phyloP scores from a whole-genome alignment of 306 rosid species.

The Casuarina glauca region DNA sequence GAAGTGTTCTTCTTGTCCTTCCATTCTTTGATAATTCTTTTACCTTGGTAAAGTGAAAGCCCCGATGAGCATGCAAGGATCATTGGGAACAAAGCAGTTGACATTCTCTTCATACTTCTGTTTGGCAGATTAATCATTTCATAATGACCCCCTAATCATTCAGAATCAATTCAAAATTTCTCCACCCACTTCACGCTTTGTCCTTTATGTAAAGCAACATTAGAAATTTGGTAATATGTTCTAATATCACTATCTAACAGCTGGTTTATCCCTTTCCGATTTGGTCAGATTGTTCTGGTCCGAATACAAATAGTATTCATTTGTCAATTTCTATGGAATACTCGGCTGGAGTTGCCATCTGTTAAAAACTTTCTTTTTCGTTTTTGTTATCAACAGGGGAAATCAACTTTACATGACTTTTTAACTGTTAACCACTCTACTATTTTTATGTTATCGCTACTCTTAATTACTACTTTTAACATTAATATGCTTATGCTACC shows the following conservation, averaged over 20 bases:
- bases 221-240: constrained; percentile 2
- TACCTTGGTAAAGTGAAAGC: background rate
- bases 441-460: no score
- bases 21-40: no score
- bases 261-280: background rate
- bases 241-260: background rate
- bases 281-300: background rate
- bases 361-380: background rate
- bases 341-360: background rate
- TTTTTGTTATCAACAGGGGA: background rate
- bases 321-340: background rate
- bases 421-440: no score
- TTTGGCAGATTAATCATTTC: background rate
- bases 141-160: background rate
- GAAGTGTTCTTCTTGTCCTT: no score
- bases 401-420: no score
- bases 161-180: constrained; percentile 13
- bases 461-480: no score
- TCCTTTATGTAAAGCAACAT: background rate
- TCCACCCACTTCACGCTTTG: background rate
- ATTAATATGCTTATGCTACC: background rate
- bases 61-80: background rate
- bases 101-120: background rate
- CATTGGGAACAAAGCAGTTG: background rate
- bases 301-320: background rate